Evolutionary conservation across 1,284 basidiomycete genomes (phyloP), one percentile per base, ranked within the genome.

Genomic region (Puccinia hordei): DNA sequence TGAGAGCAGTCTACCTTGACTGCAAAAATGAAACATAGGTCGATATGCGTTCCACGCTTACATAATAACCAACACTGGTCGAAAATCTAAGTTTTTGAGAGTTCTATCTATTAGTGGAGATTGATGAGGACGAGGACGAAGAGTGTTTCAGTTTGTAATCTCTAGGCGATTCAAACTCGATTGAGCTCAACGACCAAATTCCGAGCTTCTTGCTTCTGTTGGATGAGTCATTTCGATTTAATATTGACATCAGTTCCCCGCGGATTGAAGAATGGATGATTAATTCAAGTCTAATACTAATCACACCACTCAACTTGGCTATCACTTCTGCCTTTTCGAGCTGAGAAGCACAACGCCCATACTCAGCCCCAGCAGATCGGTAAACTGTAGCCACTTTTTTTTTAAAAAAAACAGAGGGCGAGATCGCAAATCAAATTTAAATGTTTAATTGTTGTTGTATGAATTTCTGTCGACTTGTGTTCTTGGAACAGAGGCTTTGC

Each of bases 321-420:
- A 59, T 51, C 10, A 59, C 51, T 79, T 79, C 77, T 22, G 77
- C 77, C 27, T 17, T 27, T 30, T 57, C 66, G 17, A 79, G 33
- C 51, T 72, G 77, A n/a, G 49, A 13, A 15, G 68, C 38, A 69
- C 59, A 69, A 33, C 49, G 46, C 46, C 77, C 77, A 63, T 79
- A 71, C 41, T 72, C 77, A 44, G 77, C 77, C 19, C 77, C 77
- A 5, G 49, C 53, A 22, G 77, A 79, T 79, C 68, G 35, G 35
- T 79, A 79, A 44, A 79, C 68, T 33, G 77, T 79, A 13, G 77
- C 77, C 27, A 79, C 77, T 79, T 24, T 49, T 41, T n/a, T n/a
- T n/a, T n/a, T n/a, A n/a, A n/a, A n/a, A n/a, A 35, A 17, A 46
- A 22, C 5, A n/a, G n/a, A n/a, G n/a, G n/a, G n/a, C n/a, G 27